A percentile compares a stretch with the other conserved stretches of the same genome.
phyloP scores from a whole-genome alignment of 2,329 filamentous ascomycete genomes.

The Aspergillus sp. region DNA sequence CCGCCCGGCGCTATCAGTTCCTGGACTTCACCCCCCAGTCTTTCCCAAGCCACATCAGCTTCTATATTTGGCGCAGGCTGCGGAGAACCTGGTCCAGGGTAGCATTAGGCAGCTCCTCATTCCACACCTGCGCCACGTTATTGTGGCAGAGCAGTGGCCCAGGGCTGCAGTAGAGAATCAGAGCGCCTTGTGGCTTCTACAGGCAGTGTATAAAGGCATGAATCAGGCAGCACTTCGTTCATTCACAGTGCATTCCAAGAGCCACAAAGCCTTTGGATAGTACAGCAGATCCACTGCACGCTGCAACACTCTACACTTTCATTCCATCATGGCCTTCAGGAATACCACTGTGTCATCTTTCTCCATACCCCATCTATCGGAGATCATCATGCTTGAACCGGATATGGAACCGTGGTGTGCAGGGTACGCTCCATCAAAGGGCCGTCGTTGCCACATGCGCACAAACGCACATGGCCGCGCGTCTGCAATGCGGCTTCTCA shows the following conservation, averaged over 20 bases:
- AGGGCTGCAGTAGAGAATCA: background rate
- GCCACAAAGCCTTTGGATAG: background rate
- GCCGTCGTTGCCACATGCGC: slow-evolving; percentile 13
- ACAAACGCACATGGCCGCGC: slow-evolving; percentile 13
- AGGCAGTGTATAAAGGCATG: background rate
- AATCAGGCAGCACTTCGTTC: background rate
- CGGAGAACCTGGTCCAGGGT: background rate
- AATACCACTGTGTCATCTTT: background rate
- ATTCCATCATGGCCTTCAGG: background rate
- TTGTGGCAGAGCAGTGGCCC: background rate
- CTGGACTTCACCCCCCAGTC: background rate
- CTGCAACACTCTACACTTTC: background rate
- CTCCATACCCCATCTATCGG: slow-evolving; percentile 8
- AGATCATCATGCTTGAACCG: slow-evolving; percentile 18
- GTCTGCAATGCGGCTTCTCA: slow-evolving; percentile 12
- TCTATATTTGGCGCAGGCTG: background rate
- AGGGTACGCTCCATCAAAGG: slow-evolving; percentile 14
- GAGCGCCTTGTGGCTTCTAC: background rate
- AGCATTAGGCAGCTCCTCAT: background rate
- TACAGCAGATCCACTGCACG: background rate
- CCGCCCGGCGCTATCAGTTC: background rate
- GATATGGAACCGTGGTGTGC: slow-evolving; percentile 15
- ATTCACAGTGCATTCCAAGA: background rate
- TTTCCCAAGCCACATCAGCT: background rate
- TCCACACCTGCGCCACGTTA: background rate